Percentiles rank a stretch among this genome's conserved stretches.
Conservation (phyloP, 345 rosid species). For the Aegle marmelos region DNA sequence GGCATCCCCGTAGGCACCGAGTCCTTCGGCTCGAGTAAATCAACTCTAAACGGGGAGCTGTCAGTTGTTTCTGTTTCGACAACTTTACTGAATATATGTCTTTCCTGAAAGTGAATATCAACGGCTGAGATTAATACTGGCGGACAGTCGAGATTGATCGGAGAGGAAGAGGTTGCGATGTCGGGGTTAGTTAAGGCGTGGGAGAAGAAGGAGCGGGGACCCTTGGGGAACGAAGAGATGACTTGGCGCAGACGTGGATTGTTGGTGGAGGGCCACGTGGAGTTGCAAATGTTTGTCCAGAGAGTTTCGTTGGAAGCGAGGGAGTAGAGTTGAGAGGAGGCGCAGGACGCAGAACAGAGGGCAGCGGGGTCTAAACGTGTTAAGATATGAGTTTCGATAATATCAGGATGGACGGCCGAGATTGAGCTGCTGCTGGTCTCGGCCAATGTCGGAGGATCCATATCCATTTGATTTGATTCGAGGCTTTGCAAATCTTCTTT, state of each 20-base stretch:
- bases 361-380: slow-evolving; percentile 69
- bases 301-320: slow-evolving; percentile 38
- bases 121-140: slow-evolving; percentile 64
- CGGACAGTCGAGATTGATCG: slow-evolving; percentile 10
- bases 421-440: slow-evolving; percentile 7
- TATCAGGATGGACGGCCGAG: slow-evolving; percentile 38
- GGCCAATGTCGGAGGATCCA: neutral
- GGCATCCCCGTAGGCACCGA: slow-evolving; percentile 44
- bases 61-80: slow-evolving; percentile 55
- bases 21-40: slow-evolving; percentile 62
- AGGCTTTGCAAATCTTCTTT: no score
- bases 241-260: slow-evolving; percentile 28
- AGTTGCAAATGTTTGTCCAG: no score
- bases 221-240: slow-evolving; percentile 42
- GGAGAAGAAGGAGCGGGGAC: slow-evolving; percentile 72
- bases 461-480: neutral
- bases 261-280: slow-evolving; percentile 64
- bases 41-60: slow-evolving; percentile 72
- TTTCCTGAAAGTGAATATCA: slow-evolving; percentile 44
- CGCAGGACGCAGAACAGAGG: slow-evolving; percentile 55
- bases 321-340: slow-evolving; percentile 45
- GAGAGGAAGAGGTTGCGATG: neutral
- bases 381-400: slow-evolving; percentile 32
- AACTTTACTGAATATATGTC: slow-evolving; percentile 44
- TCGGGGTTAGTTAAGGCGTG: slow-evolving; percentile 40